Base-by-base conservation (phyloP, 2,329 filamentous ascomycete genomes). In the Pseudogymnoascus sp. region DNA sequence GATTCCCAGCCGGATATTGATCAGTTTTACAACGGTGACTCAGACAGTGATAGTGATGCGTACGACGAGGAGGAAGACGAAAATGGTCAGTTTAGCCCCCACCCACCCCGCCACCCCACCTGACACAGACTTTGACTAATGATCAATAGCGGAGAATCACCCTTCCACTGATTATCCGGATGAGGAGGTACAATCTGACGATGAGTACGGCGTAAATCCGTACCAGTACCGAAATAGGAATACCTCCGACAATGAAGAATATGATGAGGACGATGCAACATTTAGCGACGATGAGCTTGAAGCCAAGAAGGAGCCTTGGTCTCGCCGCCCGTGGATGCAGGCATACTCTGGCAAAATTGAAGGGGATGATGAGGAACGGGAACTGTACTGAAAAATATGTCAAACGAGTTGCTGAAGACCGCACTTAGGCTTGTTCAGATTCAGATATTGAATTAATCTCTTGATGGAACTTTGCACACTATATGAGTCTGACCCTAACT, bases 151-250 rank as follows among this genome's bases (percentile, higher is more conserved):
- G 36, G 89, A 92, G 70, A 87, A 90, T 68, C 86, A 90, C 73
- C 91, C 92, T 70, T 85, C 86, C 3, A 86, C 88, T 60, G 89
- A 92, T 71, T 92, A 92, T 67, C 89, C 89, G 0, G 89, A 92
- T 64, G 88, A 92, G 60, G 89, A 92, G 70, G 80, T 91, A 12
- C 86, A 84, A 47, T 86, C 84, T 14, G 88, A 91, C 67, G 86
- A 88, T 65, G 85, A 88, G 71, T 83, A 79, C 64, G 81, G 78
- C 43, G 76, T 77, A 8, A 79, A 83, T 60, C 71, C 82, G 1
- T 86, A 86, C 69, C 73, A 76, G 35, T 86, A 80, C 68, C 77
- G 79, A 43, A 82, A 76, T 14, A 63, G 63, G 11, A 69, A 69
- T 58, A 64, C 69, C 6, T 70, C 69, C 11, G 70, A 72, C 63